These are phyloP conservation scores for Amaranthus cruentus DNA, from an alignment of 148 eudicot species.

Conservation along the genomic window DNA sequence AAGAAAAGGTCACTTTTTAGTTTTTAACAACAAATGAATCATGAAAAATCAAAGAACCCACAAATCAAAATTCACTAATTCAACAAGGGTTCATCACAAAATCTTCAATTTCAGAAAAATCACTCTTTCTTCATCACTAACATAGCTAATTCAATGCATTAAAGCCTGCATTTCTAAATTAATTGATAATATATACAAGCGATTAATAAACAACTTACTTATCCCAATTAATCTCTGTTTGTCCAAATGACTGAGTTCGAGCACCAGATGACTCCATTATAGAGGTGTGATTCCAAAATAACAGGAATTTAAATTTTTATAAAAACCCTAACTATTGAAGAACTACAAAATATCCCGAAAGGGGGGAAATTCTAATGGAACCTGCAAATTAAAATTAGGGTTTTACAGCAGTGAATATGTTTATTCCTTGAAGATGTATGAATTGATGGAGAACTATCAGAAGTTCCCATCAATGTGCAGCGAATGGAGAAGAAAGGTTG, in stretches of 20 bases:
- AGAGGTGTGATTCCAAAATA: not conserved
- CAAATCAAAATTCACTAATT: not conserved
- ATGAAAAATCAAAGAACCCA: not conserved
- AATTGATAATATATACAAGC: not conserved
- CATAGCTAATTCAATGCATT: not conserved
- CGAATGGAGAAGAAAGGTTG: not conserved
- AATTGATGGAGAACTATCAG: not conserved
- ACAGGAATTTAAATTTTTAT: not conserved
- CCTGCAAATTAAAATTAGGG: not conserved
- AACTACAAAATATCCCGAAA: not conserved
- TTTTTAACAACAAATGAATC: not conserved
- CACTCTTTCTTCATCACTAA: not conserved
- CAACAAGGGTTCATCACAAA: not conserved
- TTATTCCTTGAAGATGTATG: not conserved
- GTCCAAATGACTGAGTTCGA: conserved; percentile 51
- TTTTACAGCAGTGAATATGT: not conserved
- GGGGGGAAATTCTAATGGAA: not conserved
- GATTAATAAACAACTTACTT: conserved; percentile 43
- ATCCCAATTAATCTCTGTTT: conserved; percentile 95
- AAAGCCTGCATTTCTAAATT: not conserved
- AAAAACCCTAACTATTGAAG: conserved; percentile 8
- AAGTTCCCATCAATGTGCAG: not conserved
- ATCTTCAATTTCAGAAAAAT: not conserved
- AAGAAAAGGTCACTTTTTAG: not conserved
- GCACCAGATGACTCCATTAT: conserved; percentile 46